A percentile compares a stretch with the other conserved stretches of the same genome.
These are phyloP conservation scores for Boeremia exigua DNA, from an alignment of 2,329 filamentous ascomycete genomes.

Conservation along the genomic window DNA sequence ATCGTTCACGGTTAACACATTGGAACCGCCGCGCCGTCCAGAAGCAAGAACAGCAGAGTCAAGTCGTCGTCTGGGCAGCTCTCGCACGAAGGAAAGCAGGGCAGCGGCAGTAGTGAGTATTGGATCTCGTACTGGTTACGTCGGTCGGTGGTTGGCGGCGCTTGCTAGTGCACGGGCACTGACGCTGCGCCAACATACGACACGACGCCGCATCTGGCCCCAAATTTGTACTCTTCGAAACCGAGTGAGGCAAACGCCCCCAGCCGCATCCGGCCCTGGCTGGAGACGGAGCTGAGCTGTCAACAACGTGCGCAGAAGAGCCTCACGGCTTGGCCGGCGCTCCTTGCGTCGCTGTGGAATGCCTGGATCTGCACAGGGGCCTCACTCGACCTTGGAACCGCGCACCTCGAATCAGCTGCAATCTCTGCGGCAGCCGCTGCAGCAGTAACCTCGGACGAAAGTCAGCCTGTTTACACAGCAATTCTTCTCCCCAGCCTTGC, in stretches of 20 bases:
- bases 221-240: neutral
- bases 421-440: neutral
- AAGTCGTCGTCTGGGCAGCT: slow-evolving; percentile 3
- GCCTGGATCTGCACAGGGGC: slow-evolving; percentile 17
- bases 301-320: slow-evolving; percentile 14
- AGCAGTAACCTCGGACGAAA: neutral
- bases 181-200: slow-evolving; percentile 10
- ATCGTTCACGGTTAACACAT: slow-evolving; percentile 19
- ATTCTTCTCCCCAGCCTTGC: neutral
- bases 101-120: slow-evolving; percentile 8
- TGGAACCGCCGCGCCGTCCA: slow-evolving; percentile 10
- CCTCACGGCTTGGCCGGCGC: slow-evolving; percentile 11
- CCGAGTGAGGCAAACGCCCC: neutral
- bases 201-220: slow-evolving; percentile 11
- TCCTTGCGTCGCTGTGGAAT: slow-evolving; percentile 14
- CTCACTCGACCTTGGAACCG: slow-evolving; percentile 1
- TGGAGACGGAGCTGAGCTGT: slow-evolving; percentile 5
- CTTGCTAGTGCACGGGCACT: neutral
- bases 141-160: too few relatives aligned
- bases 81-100: slow-evolving; percentile 2
- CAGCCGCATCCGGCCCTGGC: slow-evolving; percentile 10
- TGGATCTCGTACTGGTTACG: slow-evolving; percentile 10
- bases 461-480: neutral
- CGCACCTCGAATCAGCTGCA: slow-evolving; percentile 1
- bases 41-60: slow-evolving; percentile 5